Evolutionary conservation across 176 grass and related monocot genomes (phyloP), one percentile per base, ranked within the genome.

Genomic region (Triticum turgidum): DNA sequence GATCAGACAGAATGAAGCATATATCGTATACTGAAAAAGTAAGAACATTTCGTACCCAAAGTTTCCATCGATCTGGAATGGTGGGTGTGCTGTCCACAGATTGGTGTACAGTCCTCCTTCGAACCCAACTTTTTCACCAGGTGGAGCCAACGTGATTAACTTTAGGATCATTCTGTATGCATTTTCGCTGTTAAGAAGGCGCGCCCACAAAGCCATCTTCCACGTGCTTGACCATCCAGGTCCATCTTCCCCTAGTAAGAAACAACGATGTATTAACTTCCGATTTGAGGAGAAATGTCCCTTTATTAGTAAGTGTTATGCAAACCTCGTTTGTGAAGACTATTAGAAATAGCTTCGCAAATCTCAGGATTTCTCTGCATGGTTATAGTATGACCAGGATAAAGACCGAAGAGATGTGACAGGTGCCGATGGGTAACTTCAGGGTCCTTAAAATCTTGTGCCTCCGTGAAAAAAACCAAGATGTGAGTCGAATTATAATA

Each of bases 391-490:
- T 97, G 95, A 45, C 95, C 95, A 74, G 95, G 92, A 83, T 91
- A 97, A 91, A 97, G 95, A 39, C 95, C 92, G 35, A 97, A 97
- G 22, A 97, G 89, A 84, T 94, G 95, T 1, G 95, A 94, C 85
- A 97, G 47, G 73, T 97, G 95, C 32, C 95, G 84, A 69, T 97
- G 92, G 84, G 87, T 92, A 47, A 91, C 65, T 42, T 97, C 95
- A 72, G 95, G 80, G 59, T 97, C 95, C 66, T 90, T 39, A 39
- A 97, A 97, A 90, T 97, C 85, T 84, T 88, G 75, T 49, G 87
- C 95, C 95, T 97, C 87, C 77, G 42, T 56, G 49, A 24, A 87
- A 83, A 81, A 61, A 18, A 73, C 66, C 47, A 33, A 21, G 37
- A 69, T 79, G 6, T n/a, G 66, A 83, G 66, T 77, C 33, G 77